Percentiles rank a stretch among this genome's conserved stretches.
Conservation (phyloP, 2,329 filamentous ascomycete genomes). For the Colletotrichum echinochloae region DNA sequence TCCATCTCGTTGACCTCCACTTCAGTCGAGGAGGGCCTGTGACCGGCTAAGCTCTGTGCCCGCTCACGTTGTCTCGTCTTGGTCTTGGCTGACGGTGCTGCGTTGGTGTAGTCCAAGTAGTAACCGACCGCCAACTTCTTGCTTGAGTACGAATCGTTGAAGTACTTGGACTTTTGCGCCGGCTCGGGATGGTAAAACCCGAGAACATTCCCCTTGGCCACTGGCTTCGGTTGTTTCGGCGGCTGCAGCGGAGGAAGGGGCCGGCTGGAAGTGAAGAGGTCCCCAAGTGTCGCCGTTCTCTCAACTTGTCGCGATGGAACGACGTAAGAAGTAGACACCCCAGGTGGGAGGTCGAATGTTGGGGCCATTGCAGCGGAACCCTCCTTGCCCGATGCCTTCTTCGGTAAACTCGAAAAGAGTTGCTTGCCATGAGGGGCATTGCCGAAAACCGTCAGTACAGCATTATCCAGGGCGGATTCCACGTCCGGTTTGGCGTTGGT, state of each 20-base stretch:
- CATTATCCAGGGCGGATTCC: slow-evolving; percentile 52
- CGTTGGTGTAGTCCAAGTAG: slow-evolving; percentile 78
- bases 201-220: slow-evolving; percentile 71
- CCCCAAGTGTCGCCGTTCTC: slow-evolving; percentile 74
- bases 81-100: slow-evolving; percentile 65
- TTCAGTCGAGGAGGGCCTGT: slow-evolving; percentile 67
- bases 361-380: slow-evolving; percentile 5
- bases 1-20: slow-evolving; percentile 76
- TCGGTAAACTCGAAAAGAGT: slow-evolving; percentile 85
- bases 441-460: slow-evolving; percentile 82
- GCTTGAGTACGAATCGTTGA: slow-evolving; percentile 72
- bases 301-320: slow-evolving; percentile 57
- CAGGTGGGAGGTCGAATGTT: slow-evolving; percentile 70
- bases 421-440: slow-evolving; percentile 80
- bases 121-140: slow-evolving; percentile 74
- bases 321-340: slow-evolving; percentile 77
- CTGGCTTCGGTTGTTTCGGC: slow-evolving; percentile 77
- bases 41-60: slow-evolving; percentile 74
- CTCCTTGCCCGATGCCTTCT: slow-evolving; percentile 69
- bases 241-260: slow-evolving; percentile 74
- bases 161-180: slow-evolving; percentile 66
- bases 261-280: slow-evolving; percentile 77
- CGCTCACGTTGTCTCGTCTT: slow-evolving; percentile 78
- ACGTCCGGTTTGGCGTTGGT: slow-evolving; percentile 53
- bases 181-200: slow-evolving; percentile 67